These are phyloP conservation scores for Auriscalpium vulgare DNA, from an alignment of 768 basidiomycete species.

Conservation along the genomic window DNA sequence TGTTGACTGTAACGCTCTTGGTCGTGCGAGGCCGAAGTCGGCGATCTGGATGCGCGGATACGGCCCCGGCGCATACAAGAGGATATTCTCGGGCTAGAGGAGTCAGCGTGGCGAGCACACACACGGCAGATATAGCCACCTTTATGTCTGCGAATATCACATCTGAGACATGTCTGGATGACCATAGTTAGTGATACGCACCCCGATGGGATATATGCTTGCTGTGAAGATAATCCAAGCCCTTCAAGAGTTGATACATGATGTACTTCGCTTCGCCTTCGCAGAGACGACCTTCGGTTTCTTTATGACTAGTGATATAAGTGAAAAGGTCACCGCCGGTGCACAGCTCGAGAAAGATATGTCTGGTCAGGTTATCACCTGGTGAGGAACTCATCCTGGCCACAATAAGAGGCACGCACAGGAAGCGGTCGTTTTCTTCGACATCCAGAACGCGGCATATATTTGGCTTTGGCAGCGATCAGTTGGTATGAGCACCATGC, in stretches of 20 bases:
- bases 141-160: slow-evolving; percentile 45
- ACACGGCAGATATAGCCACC: slow-evolving; percentile 26
- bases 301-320: slow-evolving; percentile 60
- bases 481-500: background rate
- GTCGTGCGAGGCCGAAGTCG: slow-evolving; percentile 80
- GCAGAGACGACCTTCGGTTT: slow-evolving; percentile 43
- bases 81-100: slow-evolving; percentile 76
- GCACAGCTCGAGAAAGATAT: slow-evolving; percentile 80
- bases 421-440: slow-evolving; percentile 50
- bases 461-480: slow-evolving; percentile 46
- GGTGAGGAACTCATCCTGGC: background rate
- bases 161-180: background rate
- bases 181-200: slow-evolving; percentile 21
- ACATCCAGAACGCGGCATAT: slow-evolving; percentile 74
- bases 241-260: slow-evolving; percentile 71
- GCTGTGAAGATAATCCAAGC: slow-evolving; percentile 62
- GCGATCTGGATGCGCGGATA: slow-evolving; percentile 82
- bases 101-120: background rate
- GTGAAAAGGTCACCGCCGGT: slow-evolving; percentile 87
- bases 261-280: slow-evolving; percentile 83
- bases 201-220: slow-evolving; percentile 75
- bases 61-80: slow-evolving; percentile 70
- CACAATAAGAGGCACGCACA: slow-evolving; percentile 29
- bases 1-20: slow-evolving; percentile 72
- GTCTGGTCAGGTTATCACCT: slow-evolving; percentile 28